Percentiles rank a stretch among this genome's conserved stretches.
phyloP scores from a whole-genome alignment of 1,284 basidiomycete genomes.

The Cutaneotrichosporon arboriforme region DNA sequence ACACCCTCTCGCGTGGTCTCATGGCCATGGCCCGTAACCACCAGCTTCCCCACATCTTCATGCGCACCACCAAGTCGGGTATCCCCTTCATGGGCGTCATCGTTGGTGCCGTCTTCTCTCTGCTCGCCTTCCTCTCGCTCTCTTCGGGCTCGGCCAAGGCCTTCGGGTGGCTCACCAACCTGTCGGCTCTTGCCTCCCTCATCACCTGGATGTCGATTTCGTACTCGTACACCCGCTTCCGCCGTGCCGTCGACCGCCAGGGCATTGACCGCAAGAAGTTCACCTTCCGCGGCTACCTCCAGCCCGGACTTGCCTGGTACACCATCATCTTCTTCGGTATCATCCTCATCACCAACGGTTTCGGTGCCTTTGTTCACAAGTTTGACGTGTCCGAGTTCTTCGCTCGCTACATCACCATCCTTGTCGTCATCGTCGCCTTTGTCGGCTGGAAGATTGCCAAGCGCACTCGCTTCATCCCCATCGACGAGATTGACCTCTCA shows the following conservation, averaged over 20 bases:
- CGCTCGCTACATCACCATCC: slow-evolving; percentile 21
- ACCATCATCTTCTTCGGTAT: slow-evolving; percentile 13
- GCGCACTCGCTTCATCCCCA: slow-evolving; percentile 22
- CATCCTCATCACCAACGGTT: slow-evolving; percentile 18
- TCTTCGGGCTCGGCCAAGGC: slow-evolving; percentile 58
- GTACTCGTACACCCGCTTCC: slow-evolving; percentile 68
- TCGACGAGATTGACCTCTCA: slow-evolving; percentile 69
- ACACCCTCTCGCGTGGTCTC: slow-evolving; percentile 41
- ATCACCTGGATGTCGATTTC: slow-evolving; percentile 79
- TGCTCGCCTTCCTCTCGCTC: slow-evolving; percentile 54
- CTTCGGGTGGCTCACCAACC: slow-evolving; percentile 68
- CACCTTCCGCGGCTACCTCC: slow-evolving; percentile 58
- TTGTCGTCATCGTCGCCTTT: slow-evolving; percentile 14
- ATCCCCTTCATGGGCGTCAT: slow-evolving; percentile 60
- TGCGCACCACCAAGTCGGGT: slow-evolving; percentile 57
- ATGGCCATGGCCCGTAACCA: slow-evolving; percentile 51
- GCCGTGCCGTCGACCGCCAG: slow-evolving; percentile 64
- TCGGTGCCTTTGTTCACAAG: slow-evolving; percentile 4
- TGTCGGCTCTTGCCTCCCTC: slow-evolving; percentile 49
- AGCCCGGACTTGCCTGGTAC: slow-evolving; percentile 16
- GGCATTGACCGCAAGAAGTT: slow-evolving; percentile 55
- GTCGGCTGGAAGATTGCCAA: slow-evolving; percentile 13
- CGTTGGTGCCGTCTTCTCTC: slow-evolving; percentile 60
- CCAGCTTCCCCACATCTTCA: slow-evolving; percentile 57
- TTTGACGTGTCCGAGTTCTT: slow-evolving; percentile 18